Percentiles rank a stretch among this genome's conserved stretches.
phyloP scores from a whole-genome alignment of 176 grass and related monocot species.

The Avena insularis region DNA sequence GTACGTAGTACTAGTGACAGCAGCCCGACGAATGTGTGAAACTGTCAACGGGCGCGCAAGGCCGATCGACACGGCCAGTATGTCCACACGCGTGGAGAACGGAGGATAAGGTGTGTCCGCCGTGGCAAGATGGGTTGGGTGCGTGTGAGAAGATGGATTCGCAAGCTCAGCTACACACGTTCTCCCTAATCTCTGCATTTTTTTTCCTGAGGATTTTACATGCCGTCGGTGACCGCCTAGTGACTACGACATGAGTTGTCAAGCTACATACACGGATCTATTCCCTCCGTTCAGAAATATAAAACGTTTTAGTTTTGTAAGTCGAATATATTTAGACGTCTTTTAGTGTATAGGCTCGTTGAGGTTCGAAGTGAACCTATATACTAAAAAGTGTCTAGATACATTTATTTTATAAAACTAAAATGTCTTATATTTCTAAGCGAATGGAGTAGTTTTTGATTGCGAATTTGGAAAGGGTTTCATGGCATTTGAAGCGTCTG shows the following conservation, averaged over 20 bases:
- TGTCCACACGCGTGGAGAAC: neutral
- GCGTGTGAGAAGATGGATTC: neutral
- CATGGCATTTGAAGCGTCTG: neutral
- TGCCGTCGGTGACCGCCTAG: neutral
- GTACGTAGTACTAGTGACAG: too few relatives aligned
- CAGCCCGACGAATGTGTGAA: neutral
- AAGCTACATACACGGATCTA: neutral
- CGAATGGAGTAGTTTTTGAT: too few relatives aligned
- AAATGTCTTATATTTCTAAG: too few relatives aligned
- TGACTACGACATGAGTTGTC: neutral
- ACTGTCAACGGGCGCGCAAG: neutral
- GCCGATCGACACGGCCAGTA: neutral
- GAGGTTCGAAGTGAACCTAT: too few relatives aligned
- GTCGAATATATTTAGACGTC: too few relatives aligned
- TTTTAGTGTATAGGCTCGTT: too few relatives aligned
- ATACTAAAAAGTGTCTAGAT: too few relatives aligned
- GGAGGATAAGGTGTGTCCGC: constrained; percentile 44
- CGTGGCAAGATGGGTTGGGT: constrained; percentile 23
- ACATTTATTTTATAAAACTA: too few relatives aligned
- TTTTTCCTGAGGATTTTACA: neutral
- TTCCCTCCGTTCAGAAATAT: too few relatives aligned
- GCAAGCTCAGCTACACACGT: constrained; percentile 30
- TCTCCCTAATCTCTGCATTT: neutral
- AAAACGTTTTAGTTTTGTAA: too few relatives aligned
- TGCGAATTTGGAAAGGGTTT: neutral